phyloP scores from a whole-genome alignment of 1,139 yeast genomes.

The Spencermartinsiella ligniputridi region DNA sequence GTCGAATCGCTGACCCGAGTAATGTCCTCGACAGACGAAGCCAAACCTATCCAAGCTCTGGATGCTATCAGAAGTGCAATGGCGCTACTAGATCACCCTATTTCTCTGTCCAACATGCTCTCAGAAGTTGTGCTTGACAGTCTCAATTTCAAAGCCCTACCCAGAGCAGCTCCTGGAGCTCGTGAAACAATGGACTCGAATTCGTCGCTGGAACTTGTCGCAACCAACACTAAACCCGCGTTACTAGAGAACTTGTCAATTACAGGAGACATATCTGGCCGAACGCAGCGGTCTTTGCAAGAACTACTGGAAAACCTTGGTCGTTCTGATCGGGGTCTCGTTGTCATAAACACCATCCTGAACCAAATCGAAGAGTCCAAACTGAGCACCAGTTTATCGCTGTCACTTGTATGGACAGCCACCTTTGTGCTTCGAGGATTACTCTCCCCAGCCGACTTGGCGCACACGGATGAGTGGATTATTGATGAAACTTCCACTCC shows the following conservation, averaged over 20 bases:
- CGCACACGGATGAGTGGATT: neutral
- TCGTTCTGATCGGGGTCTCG: neutral
- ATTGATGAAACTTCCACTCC: neutral
- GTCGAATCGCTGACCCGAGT: constrained; percentile 30
- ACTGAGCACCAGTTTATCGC: neutral
- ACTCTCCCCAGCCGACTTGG: neutral
- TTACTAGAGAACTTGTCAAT: neutral
- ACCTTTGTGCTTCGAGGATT: neutral
- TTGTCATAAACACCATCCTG: neutral
- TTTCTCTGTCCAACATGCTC: neutral
- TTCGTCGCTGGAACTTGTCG: neutral
- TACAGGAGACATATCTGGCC: neutral
- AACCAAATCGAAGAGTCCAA: neutral
- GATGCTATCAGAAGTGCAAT: constrained; percentile 18
- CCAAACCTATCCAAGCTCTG: constrained; percentile 17
- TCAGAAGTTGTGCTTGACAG: constrained; percentile 1
- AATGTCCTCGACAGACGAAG: constrained; percentile 28
- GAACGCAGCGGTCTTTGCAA: neutral
- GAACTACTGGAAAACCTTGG: neutral
- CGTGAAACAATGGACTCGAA: neutral
- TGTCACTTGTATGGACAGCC: neutral
- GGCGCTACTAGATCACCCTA: constrained; percentile 13
- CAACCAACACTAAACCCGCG: neutral
- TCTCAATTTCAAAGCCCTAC: constrained; percentile 8
- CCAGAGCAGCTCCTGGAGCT: neutral